Conservation (phyloP, 805 yeast genomes). For the Candida lessepsii region DNA sequence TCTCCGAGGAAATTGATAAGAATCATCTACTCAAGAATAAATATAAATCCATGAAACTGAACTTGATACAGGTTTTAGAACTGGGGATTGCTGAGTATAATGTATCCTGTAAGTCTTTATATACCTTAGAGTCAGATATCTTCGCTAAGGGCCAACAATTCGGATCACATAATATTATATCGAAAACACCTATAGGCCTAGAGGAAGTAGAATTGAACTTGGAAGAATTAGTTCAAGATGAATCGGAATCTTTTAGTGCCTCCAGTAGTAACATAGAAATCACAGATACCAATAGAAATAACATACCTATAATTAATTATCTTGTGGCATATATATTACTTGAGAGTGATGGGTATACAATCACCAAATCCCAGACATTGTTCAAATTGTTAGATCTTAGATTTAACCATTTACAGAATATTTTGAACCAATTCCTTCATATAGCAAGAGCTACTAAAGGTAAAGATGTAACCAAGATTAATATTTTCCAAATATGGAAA, state of each 20-base stretch:
- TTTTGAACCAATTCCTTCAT: constrained; percentile 1
- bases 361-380: constrained; percentile 20
- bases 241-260: neutral
- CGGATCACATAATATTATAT: constrained; percentile 3
- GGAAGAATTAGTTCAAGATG: constrained; percentile 3
- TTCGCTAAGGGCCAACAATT: constrained; percentile 17
- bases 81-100: constrained; percentile 24
- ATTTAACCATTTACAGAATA: constrained; percentile 16
- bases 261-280: neutral
- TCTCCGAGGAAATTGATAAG: constrained; percentile 2
- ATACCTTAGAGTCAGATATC: constrained; percentile 19
- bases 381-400: constrained; percentile 26
- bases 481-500: constrained; percentile 29
- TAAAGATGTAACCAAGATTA: constrained; percentile 12
- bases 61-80: constrained; percentile 26
- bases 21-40: constrained; percentile 1
- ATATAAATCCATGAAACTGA: constrained; percentile 19
- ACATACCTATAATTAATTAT: constrained; percentile 30
- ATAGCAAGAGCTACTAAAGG: neutral
- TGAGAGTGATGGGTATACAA: constrained; percentile 13
- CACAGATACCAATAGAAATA: constrained; percentile 10
- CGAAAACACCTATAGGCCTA: constrained; percentile 4
- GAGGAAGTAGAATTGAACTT: constrained; percentile 6
- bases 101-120: constrained; percentile 15
- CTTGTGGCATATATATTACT: constrained; percentile 32